Evolutionary conservation across 179 eudicot genomes (phyloP).

Genomic region (Silene noctiflora): DNA sequence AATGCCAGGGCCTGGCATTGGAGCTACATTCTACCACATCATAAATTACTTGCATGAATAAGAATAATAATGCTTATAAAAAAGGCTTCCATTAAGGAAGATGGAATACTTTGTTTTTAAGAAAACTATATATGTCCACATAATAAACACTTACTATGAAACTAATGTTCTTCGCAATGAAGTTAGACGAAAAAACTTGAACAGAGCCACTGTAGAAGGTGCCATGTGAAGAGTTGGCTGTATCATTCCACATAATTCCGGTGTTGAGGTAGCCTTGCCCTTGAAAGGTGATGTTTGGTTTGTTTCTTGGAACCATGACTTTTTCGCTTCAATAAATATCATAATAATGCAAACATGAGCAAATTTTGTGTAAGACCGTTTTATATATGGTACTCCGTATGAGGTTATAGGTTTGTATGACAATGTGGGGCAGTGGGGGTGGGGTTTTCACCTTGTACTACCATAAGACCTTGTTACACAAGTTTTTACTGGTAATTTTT

Average conservation of each 20-base stretch:
- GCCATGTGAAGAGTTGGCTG: conserved; percentile 78
- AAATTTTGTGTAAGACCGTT: neutral
- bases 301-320: conserved; percentile 56
- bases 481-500: neutral
- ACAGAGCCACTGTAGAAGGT: conserved; percentile 76
- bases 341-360: neutral
- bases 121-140: neutral
- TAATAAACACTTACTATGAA: conserved; percentile 62
- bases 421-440: too few relatives aligned
- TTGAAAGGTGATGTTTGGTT: conserved; percentile 84
- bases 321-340: conserved; percentile 50
- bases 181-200: conserved; percentile 76
- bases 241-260: conserved; percentile 84
- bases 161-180: conserved; percentile 86
- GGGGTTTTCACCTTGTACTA: too few relatives aligned
- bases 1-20: conserved; percentile 73
- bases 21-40: conserved; percentile 65
- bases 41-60: neutral
- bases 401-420: too few relatives aligned
- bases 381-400: too few relatives aligned
- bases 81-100: neutral
- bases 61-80: neutral
- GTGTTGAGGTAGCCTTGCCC: conserved; percentile 86
- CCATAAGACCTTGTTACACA: neutral
- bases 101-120: neutral